phyloP scores from a whole-genome alignment of 2,329 filamentous ascomycete genomes.

The Colletotrichum aenigma region DNA sequence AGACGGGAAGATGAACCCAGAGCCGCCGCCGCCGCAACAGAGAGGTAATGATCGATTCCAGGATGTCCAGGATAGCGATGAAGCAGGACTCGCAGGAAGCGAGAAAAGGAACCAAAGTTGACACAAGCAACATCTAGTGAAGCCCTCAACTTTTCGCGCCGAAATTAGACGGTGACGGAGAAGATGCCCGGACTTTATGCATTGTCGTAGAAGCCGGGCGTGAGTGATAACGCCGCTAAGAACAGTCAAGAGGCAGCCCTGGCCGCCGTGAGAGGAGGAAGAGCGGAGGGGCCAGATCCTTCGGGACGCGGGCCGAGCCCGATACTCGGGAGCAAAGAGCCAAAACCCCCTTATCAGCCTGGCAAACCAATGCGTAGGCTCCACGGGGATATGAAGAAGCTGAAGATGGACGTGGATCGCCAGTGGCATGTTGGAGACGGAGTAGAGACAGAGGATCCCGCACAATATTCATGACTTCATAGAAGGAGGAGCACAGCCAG shows the following conservation, averaged over 20 bases:
- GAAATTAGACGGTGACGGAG: background rate
- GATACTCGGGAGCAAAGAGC: background rate
- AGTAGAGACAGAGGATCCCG: background rate
- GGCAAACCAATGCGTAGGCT: background rate
- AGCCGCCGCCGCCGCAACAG: background rate
- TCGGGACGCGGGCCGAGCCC: background rate
- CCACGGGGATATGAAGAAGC: background rate
- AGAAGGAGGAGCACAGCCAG: background rate
- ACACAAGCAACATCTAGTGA: background rate
- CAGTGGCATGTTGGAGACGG: background rate
- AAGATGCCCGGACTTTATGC: background rate
- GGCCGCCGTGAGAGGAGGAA: background rate
- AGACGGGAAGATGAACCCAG: background rate
- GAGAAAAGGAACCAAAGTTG: background rate
- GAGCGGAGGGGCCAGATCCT: background rate
- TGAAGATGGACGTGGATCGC: background rate
- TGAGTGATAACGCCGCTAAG: background rate
- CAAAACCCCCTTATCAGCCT: background rate
- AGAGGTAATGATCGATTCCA: background rate
- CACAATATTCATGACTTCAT: background rate
- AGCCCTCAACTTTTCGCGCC: background rate
- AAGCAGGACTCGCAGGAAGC: background rate
- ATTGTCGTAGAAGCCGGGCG: background rate
- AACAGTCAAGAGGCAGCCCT: background rate
- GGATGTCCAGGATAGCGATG: background rate